Evolutionary conservation across 2,329 filamentous ascomycete genomes (phyloP), one percentile per base, ranked within the genome.

Genomic region (Colletotrichum godetiae): DNA sequence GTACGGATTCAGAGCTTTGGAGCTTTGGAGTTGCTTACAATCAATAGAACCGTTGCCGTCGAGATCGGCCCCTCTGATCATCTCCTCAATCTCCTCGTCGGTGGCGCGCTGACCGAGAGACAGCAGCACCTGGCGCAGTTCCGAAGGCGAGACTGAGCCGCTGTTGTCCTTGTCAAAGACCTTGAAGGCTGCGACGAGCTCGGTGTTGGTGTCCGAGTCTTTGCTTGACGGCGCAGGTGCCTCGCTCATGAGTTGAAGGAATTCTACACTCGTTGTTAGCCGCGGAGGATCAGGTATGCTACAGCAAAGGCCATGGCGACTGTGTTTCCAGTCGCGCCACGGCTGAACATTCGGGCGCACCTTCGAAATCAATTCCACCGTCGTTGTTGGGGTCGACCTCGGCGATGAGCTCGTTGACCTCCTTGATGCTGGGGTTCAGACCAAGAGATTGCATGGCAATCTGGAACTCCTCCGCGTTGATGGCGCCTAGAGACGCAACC

Each of bases 21-120:
- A 22, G 42, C 4, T 24, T 24, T 29, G 22, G 35, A 46, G 2
- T 33, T 49, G 60, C 74, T 73, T 53, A 75, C 74, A 75, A 55
- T 75, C 74, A 31, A 75, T 75, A 22, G 74, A 75, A 22, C 74
- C 74, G 49, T 75, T 75, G 61, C 74, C 73, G 42, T 75, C 74
- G 55, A 75, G 66, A 27, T 75, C 74, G 53, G 74, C 74, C 29
- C 75, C 73, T 42, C 37, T 75, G 37, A 75, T 74, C 74, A 75
- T 75, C 62, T 75, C 74, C 66, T 75, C 74, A 62, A 75, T 75
- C 73, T 75, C 74, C 61, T 75, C 74, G 49, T 75, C 74, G 24
- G 74, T 73, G 59, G 73, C 69, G 65, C 69, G 73, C 74, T 75
- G 73, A n/a, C 74, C 74, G 31, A 75, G 68, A 27, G 74, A 75